Conservation (phyloP, 805 yeast genomes). For the Wickerhamiella shivajii region DNA sequence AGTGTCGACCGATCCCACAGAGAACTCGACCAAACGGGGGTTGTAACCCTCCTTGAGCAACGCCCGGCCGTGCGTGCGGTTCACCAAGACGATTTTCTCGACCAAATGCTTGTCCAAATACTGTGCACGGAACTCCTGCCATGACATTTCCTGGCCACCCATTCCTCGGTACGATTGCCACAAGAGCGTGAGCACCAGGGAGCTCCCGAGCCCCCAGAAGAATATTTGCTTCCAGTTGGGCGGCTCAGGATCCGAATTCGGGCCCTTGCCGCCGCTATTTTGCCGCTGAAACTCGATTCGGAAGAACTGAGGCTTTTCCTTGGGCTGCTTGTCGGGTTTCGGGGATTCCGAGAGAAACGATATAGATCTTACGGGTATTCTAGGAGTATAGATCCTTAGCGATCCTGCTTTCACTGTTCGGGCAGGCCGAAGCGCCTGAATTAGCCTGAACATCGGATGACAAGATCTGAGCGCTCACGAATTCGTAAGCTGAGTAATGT, state of each 20-base stretch:
- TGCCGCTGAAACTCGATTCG: constrained; percentile 7
- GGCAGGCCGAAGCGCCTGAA: too few species aligned
- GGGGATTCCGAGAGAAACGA: too few species aligned
- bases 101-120: constrained; percentile 70
- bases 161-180: constrained; percentile 1
- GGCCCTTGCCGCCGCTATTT: constrained; percentile 7
- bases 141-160: constrained; percentile 43
- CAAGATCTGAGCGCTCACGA: too few species aligned
- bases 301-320: constrained; percentile 1
- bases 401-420: too few species aligned
- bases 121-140: constrained; percentile 76
- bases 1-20: constrained; percentile 76
- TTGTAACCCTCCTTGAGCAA: constrained; percentile 34
- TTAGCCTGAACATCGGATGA: too few species aligned
- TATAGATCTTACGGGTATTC: too few species aligned
- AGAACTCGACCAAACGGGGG: constrained; percentile 40
- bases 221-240: constrained; percentile 4
- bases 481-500: too few species aligned
- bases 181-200: constrained; percentile 5
- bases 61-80: constrained; percentile 61
- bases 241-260: constrained; percentile 7
- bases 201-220: constrained; percentile 7
- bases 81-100: constrained; percentile 55
- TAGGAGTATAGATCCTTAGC: too few species aligned
- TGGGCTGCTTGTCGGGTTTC: neutral